These are phyloP conservation scores for Epithemia pelagica DNA, from an alignment of 108 stramenopile genomes.

Conservation along the genomic window DNA sequence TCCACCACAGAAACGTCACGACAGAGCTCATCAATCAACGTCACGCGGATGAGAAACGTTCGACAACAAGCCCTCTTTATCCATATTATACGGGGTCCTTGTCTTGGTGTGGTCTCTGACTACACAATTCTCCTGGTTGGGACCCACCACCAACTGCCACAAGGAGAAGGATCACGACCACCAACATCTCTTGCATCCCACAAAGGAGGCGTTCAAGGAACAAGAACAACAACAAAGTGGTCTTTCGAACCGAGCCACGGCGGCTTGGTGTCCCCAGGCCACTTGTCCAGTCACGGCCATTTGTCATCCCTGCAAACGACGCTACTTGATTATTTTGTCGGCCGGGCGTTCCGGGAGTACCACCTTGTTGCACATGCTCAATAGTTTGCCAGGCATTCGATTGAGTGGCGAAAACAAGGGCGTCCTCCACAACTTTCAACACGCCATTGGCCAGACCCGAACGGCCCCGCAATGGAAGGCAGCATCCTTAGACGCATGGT, in stretches of 20 bases:
- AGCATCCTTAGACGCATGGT: neutral
- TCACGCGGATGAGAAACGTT: no score
- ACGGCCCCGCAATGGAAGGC: neutral
- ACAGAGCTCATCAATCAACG: no score
- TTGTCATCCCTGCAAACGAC: conserved; percentile 27
- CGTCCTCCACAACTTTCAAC: neutral
- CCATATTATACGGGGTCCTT: no score
- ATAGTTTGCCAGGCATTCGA: conserved; percentile 27
- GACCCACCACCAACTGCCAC: no score
- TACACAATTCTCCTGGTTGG: no score
- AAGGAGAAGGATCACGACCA: no score
- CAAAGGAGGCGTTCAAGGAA: no score
- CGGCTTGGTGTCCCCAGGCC: conserved; percentile 16
- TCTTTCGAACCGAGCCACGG: neutral
- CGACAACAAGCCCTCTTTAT: no score
- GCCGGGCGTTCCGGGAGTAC: conserved; percentile 32
- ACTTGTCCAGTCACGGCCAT: conserved; percentile 6
- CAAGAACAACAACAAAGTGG: no score
- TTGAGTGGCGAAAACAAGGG: conserved; percentile 34
- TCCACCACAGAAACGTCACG: no score
- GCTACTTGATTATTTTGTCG: conserved; percentile 26
- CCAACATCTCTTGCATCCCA: no score
- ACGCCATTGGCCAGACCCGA: neutral
- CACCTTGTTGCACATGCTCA: conserved; percentile 25
- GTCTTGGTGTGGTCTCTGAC: no score